Conservation (phyloP, 2,329 filamentous ascomycete genomes). For the Alternaria alternata region DNA sequence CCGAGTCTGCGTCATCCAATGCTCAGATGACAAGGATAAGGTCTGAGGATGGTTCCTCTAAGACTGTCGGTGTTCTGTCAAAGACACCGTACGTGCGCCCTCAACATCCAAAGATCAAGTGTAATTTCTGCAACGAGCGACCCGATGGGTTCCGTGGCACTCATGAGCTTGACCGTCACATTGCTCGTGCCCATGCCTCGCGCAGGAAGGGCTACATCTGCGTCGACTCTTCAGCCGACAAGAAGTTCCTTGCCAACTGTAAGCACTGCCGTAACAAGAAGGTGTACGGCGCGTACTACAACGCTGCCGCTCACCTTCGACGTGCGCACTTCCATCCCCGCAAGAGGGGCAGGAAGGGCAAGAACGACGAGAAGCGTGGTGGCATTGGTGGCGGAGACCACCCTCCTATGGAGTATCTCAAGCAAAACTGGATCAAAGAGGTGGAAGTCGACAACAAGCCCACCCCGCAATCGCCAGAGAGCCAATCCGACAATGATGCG, state of each 20-base stretch:
- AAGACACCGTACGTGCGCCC: slow-evolving; percentile 69
- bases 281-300: slow-evolving; percentile 91
- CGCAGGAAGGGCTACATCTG: slow-evolving; percentile 70
- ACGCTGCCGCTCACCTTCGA: slow-evolving; percentile 88
- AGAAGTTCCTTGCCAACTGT: slow-evolving; percentile 78
- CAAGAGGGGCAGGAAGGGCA: slow-evolving; percentile 64
- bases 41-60: slow-evolving; percentile 62
- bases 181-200: slow-evolving; percentile 70
- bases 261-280: slow-evolving; percentile 82
- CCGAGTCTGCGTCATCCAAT: slow-evolving; percentile 46
- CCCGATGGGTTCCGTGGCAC: slow-evolving; percentile 84
- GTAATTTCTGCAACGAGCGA: slow-evolving; percentile 73
- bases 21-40: slow-evolving; percentile 61
- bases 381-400: slow-evolving; percentile 69
- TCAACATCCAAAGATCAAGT: slow-evolving; percentile 75
- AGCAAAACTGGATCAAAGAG: slow-evolving; percentile 67
- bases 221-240: slow-evolving; percentile 65
- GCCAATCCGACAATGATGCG: slow-evolving; percentile 34
- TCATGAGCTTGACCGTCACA: slow-evolving; percentile 70
- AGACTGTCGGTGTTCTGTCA: slow-evolving; percentile 59
- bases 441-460: slow-evolving; percentile 55
- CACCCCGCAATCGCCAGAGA: slow-evolving; percentile 28
- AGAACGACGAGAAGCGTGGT: slow-evolving; percentile 66
- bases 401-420: slow-evolving; percentile 67
- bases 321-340: slow-evolving; percentile 85